Percentiles rank a stretch among this genome's conserved stretches.
Evolutionary conservation across 352 stramenopile species (phyloP).

Genomic region (Pythium phragmitis): DNA sequence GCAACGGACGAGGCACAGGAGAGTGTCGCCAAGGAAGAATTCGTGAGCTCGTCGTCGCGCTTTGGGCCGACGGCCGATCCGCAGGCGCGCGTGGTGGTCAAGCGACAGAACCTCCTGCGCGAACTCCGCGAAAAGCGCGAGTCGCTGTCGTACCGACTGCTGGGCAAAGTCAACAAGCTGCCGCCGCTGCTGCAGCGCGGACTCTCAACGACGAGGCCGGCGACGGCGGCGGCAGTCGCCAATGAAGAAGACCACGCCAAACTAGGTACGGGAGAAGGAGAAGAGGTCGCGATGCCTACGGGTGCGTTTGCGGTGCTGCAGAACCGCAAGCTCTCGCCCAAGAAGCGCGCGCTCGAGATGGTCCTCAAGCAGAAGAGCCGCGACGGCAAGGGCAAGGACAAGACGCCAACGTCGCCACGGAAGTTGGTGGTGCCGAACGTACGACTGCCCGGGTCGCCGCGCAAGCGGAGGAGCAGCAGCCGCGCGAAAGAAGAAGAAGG

Average conservation of each 20-base stretch:
- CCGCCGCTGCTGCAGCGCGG: constrained; percentile 44
- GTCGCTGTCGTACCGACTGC: constrained; percentile 63
- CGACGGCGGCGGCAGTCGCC: neutral
- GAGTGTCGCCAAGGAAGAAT: constrained; percentile 30
- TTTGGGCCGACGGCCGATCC: constrained; percentile 57
- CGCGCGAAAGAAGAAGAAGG: neutral
- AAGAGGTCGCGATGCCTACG: constrained; percentile 30
- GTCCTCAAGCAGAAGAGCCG: constrained; percentile 68
- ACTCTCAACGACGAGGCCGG: constrained; percentile 1
- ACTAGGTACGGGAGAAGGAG: neutral
- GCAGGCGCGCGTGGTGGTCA: constrained; percentile 54
- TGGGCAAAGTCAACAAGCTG: constrained; percentile 57
- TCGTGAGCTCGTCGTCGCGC: constrained; percentile 56
- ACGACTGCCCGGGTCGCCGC: constrained; percentile 21
- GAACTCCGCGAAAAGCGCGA: constrained; percentile 74
- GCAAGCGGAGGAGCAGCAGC: neutral
- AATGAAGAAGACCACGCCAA: neutral
- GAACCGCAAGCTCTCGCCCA: constrained; percentile 64
- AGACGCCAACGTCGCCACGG: neutral
- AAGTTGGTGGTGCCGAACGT: constrained; percentile 24
- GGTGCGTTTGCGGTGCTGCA: constrained; percentile 59
- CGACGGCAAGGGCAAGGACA: constrained; percentile 27
- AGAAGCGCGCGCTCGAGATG: constrained; percentile 64
- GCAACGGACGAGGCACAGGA: neutral
- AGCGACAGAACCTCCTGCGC: constrained; percentile 69